Evolutionary conservation across 352 stramenopile species (phyloP).

Genomic region (Globisporangium radiosum): DNA sequence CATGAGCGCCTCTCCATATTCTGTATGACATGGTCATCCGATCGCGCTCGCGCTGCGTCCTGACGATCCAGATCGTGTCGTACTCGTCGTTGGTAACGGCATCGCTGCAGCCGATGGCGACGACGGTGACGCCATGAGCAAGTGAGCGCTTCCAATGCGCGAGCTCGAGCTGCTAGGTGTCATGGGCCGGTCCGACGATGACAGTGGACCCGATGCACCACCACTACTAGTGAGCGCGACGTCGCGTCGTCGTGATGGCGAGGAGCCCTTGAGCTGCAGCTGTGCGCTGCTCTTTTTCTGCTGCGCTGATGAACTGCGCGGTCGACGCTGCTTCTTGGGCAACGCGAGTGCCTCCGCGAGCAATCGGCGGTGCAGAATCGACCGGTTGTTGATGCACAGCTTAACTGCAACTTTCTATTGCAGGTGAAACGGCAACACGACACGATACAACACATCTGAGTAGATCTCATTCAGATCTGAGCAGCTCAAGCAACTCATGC

Average conservation of each 20-base stretch:
- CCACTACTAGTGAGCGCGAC: background rate
- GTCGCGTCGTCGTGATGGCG: background rate
- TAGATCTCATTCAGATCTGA: no score
- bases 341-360: slow-evolving; percentile 4
- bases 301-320: slow-evolving; percentile 1
- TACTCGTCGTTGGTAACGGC: no score
- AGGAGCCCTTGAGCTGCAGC: background rate
- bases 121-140: background rate
- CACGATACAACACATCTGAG: no score
- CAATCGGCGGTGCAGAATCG: slow-evolving; percentile 9
- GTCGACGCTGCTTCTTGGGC: slow-evolving; percentile 6
- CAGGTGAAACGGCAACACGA: no score
- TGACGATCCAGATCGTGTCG: no score
- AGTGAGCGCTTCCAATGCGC: no score
- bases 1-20: no score
- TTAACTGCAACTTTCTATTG: slow-evolving; percentile 28
- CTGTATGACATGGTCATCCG: no score
- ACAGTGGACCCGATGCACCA: background rate
- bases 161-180: no score
- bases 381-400: slow-evolving; percentile 16
- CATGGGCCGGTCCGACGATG: background rate
- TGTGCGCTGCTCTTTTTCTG: slow-evolving; percentile 1
- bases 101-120: no score
- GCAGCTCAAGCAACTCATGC: no score
- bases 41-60: no score